Evolutionary conservation across 2,329 filamentous ascomycete species (phyloP), one percentile per base, ranked within the genome.

Genomic region (Colletotrichum destructivum): DNA sequence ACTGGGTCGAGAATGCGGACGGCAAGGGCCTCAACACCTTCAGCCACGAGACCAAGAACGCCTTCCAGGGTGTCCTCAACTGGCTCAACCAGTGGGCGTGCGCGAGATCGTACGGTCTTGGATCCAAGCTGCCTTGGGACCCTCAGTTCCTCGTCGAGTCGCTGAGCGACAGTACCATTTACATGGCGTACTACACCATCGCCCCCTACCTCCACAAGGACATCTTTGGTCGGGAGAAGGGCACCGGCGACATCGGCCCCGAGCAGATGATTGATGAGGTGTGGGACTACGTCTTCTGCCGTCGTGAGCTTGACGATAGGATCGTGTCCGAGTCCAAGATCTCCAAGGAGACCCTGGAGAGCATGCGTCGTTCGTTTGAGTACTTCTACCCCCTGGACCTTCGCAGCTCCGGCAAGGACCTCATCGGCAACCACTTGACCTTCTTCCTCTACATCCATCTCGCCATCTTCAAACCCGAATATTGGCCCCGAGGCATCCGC

Each of bases 51-150:
- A 92, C 94, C 60, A 92, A 91, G 82, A 90, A 95, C 80, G 90
- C 90, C 8, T 97, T 98, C 80, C 90, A 95, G 81, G 92, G 92
- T 75, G 95, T 96, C 49, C 87, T 99, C 54, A 91, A 92, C 81
- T 99, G 96, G 96, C 88, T 99, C 74, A 94, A 94, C 80, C 94
- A 96, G 81, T 99, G 96, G 96, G 96, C 96, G 52, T 98, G 95
- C 79, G 94, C 94, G 62, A 89, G 96, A 80, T 94, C 93, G 11
- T 99, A 95, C 77, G 96, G 96, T 80, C 89, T 98, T 59, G 96
- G 96, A 57, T 96, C 96, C 5, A 96, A 95, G 84, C 90, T 99
- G 56, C 96, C 96, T 12, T 99, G 96, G 95, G 96, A 98, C 77
- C 89, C 90, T 65, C 89, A 93, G 75, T 96, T 97, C 86, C 88